Percentiles rank a stretch among this genome's conserved stretches.
Conservation (phyloP, 2,329 filamentous ascomycete genomes). For the Penicillium sp. region DNA sequence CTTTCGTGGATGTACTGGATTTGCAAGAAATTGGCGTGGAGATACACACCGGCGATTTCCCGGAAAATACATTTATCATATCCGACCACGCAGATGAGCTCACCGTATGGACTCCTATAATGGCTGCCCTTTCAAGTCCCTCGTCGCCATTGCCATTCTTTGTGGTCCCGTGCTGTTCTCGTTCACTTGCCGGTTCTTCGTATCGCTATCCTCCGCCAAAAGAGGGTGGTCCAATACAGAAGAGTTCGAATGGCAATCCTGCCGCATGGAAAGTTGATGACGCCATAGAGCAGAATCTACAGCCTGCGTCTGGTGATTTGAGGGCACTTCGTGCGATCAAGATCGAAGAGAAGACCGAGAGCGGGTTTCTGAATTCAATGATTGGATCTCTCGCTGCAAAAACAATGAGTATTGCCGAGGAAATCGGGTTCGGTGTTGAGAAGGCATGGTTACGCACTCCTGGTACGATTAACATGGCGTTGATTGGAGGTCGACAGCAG, state of each 20-base stretch:
- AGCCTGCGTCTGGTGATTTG: slow-evolving; percentile 43
- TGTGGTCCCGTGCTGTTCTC: slow-evolving; percentile 93
- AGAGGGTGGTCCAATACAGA: slow-evolving; percentile 39
- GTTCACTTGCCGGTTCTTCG: slow-evolving; percentile 71
- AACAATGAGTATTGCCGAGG: slow-evolving; percentile 66
- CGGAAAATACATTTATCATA: slow-evolving; percentile 79
- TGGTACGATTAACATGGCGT: slow-evolving; percentile 80
- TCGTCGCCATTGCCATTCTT: slow-evolving; percentile 75
- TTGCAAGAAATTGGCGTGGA: slow-evolving; percentile 18
- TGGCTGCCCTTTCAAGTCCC: slow-evolving; percentile 62
- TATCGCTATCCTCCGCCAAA: slow-evolving; percentile 57
- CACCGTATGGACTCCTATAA: slow-evolving; percentile 90
- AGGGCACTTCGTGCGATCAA: slow-evolving; percentile 41
- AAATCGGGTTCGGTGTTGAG: slow-evolving; percentile 74
- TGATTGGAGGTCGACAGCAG: slow-evolving; percentile 60
- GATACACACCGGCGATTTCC: slow-evolving; percentile 62
- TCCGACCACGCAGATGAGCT: slow-evolving; percentile 97
- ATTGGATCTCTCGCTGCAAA: slow-evolving; percentile 84
- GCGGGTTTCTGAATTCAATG: slow-evolving; percentile 58
- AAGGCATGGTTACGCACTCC: slow-evolving; percentile 87
- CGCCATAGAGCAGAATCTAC: slow-evolving; percentile 20
- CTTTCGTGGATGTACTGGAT: slow-evolving; percentile 38
- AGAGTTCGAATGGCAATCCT: slow-evolving; percentile 33
- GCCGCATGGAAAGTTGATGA: slow-evolving; percentile 2
- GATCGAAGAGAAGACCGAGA: slow-evolving; percentile 29